A percentile compares a stretch with the other conserved stretches of the same genome.
Conservation (phyloP, 805 yeast genomes). For the Ogataea kodamae region DNA sequence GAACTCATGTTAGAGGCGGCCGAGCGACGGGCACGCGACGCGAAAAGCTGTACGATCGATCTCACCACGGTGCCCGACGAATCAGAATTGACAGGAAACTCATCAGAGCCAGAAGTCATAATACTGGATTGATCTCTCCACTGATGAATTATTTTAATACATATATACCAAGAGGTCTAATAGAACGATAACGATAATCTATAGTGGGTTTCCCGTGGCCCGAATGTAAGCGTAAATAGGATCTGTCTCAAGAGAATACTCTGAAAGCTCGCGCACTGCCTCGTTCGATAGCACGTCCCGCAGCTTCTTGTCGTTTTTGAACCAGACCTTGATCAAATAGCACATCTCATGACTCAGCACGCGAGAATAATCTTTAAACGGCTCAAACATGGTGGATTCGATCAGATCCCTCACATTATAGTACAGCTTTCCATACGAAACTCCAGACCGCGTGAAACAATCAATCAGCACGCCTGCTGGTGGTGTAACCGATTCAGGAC, state of each 20-base stretch:
- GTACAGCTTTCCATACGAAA: slow-evolving; percentile 61
- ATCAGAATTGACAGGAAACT: slow-evolving; percentile 40
- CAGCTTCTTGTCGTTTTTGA: slow-evolving; percentile 56
- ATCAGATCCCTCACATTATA: slow-evolving; percentile 59
- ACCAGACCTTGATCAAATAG: slow-evolving; percentile 66
- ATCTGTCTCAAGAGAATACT: slow-evolving; percentile 50
- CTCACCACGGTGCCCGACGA: slow-evolving; percentile 37
- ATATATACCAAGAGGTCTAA: too few relatives aligned
- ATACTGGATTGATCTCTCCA: too few relatives aligned
- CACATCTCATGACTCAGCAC: slow-evolving; percentile 52
- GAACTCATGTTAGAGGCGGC: slow-evolving; percentile 58
- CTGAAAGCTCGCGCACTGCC: slow-evolving; percentile 40
- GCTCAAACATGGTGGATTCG: slow-evolving; percentile 54
- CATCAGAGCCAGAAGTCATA: slow-evolving; percentile 20
- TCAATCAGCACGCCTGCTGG: slow-evolving; percentile 55
- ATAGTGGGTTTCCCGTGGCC: slow-evolving; percentile 35
- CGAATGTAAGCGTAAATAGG: slow-evolving; percentile 52
- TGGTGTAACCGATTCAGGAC: slow-evolving; percentile 10
- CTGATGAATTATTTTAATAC: too few relatives aligned
- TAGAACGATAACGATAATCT: slow-evolving; percentile 10
- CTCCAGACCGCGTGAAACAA: slow-evolving; percentile 60
- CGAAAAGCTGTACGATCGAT: slow-evolving; percentile 43
- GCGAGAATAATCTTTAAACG: slow-evolving; percentile 42
- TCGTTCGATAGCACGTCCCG: slow-evolving; percentile 53
- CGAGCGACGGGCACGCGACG: slow-evolving; percentile 53